These are phyloP conservation scores for Colletotrichum filicis DNA, from an alignment of 2,329 filamentous ascomycete genomes.

Conservation along the genomic window DNA sequence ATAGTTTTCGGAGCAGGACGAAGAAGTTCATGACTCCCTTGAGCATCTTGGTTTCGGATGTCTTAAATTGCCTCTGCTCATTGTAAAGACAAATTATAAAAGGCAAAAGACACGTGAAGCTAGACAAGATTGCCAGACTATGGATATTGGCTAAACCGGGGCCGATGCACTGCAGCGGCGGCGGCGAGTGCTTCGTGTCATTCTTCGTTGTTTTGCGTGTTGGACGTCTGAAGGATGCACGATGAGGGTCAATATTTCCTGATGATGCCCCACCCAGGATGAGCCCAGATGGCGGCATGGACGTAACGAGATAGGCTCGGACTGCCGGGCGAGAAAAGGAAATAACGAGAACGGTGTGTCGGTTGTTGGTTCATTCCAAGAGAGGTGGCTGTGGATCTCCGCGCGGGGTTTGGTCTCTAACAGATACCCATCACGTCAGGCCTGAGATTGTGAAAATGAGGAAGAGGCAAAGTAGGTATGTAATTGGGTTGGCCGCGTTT, in stretches of 20 bases:
- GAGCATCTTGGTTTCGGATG: neutral
- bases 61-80: neutral
- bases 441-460: conserved; percentile 1
- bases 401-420: conserved; percentile 33
- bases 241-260: conserved; percentile 20
- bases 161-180: neutral
- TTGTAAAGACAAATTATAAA: neutral
- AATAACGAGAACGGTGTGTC: conserved; percentile 26
- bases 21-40: neutral
- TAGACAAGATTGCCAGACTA: neutral
- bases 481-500: neutral
- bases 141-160: neutral
- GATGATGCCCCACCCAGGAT: conserved; percentile 15
- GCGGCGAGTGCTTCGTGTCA: conserved; percentile 10
- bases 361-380: conserved; percentile 32
- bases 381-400: conserved; percentile 31
- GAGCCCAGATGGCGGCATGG: conserved; percentile 28
- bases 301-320: conserved; percentile 31
- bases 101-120: neutral
- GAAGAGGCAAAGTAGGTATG: neutral
- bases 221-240: conserved; percentile 26
- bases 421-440: conserved; percentile 6
- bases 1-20: neutral
- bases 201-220: conserved; percentile 14
- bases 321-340: conserved; percentile 27